A percentile compares a stretch with the other conserved stretches of the same genome.
phyloP scores from a whole-genome alignment of 148 eudicot genomes.

The Selenicereus undatus region DNA sequence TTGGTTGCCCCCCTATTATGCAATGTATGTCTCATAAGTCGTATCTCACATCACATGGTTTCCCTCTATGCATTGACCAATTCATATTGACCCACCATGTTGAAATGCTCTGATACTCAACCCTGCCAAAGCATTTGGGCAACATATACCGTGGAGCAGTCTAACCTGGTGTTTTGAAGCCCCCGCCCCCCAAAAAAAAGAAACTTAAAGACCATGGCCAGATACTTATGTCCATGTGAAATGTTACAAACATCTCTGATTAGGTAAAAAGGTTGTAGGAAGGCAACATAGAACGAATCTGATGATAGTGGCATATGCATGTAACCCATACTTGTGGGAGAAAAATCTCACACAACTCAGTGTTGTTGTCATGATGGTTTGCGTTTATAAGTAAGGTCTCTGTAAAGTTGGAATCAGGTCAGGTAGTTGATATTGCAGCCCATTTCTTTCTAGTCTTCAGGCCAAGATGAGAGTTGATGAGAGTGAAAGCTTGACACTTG shows the following conservation, averaged over 20 bases:
- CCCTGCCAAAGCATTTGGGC: background rate
- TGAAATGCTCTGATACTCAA: background rate
- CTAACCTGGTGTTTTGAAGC: background rate
- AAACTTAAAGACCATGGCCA: background rate
- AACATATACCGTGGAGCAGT: background rate
- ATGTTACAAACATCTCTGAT: background rate
- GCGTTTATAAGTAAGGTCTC: background rate
- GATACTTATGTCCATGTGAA: background rate
- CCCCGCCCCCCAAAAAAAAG: too few species aligned
- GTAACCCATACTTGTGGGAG: background rate
- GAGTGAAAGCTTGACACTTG: conserved; percentile 71
- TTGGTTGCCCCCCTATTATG: background rate
- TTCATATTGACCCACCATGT: background rate
- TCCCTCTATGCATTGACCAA: background rate
- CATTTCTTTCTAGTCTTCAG: conserved; percentile 33
- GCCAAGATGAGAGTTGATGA: conserved; percentile 61
- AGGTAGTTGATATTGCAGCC: conserved; percentile 2
- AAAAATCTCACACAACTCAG: background rate
- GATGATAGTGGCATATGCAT: too few species aligned
- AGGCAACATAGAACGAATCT: too few species aligned
- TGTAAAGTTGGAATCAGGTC: background rate
- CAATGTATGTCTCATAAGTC: background rate
- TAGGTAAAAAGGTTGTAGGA: too few species aligned
- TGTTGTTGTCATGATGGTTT: background rate
- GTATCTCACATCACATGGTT: too few species aligned